Conservation (phyloP, 73 alveolate species). For the Breviolum minutum region DNA sequence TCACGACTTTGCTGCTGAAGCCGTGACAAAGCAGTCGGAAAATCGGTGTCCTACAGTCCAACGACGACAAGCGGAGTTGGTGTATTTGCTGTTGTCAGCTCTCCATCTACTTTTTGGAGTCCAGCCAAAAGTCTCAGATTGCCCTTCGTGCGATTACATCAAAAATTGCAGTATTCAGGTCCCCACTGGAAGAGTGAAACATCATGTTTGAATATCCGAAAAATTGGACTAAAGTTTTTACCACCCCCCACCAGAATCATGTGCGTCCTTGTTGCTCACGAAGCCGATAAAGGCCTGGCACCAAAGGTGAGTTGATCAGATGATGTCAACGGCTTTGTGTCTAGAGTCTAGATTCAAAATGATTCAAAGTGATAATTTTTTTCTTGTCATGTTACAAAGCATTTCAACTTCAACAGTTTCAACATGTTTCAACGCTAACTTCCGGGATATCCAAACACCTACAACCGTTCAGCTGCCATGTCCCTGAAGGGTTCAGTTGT, state of each 20-base stretch:
- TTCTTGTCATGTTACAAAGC: too few relatives aligned
- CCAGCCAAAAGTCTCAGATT: too few relatives aligned
- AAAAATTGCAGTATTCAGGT: not conserved
- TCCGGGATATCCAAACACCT: too few relatives aligned
- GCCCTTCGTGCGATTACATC: not conserved
- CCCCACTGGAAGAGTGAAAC: not conserved
- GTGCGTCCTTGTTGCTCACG: not conserved
- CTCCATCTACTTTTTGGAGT: too few relatives aligned
- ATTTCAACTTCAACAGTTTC: too few relatives aligned
- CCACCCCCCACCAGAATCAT: too few relatives aligned
- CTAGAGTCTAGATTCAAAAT: too few relatives aligned
- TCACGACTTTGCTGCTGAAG: not conserved
- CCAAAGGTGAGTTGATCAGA: not conserved
- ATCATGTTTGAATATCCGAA: not conserved
- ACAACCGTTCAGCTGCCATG: too few relatives aligned
- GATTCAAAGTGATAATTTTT: too few relatives aligned
- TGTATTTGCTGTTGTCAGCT: too few relatives aligned
- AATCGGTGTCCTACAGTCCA: not conserved
- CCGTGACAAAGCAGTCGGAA: not conserved
- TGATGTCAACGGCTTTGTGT: not conserved
- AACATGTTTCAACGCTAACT: too few relatives aligned
- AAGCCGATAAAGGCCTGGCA: not conserved
- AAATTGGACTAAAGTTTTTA: not conserved
- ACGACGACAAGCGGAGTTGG: not conserved
- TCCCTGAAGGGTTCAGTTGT: too few relatives aligned